Conservation (phyloP, 179 eudicot genomes). For the Gypsophila paniculata region DNA sequence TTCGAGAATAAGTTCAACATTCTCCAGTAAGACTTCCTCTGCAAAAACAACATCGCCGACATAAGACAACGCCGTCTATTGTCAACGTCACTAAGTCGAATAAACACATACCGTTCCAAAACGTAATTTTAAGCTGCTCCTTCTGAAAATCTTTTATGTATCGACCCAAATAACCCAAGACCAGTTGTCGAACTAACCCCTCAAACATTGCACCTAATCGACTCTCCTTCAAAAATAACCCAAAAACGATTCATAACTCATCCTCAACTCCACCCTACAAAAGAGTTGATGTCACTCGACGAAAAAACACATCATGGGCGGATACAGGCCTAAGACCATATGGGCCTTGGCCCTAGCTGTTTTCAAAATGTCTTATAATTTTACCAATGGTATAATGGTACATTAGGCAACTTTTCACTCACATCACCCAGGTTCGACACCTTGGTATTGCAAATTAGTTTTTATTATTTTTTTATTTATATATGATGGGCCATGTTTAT, state of each 20-base stretch:
- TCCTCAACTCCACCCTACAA: neutral
- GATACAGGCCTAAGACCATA: no score
- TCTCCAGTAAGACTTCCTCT: slow-evolving; percentile 87
- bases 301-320: no score
- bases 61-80: neutral
- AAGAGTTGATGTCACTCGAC: neutral
- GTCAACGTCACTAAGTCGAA: neutral
- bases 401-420: no score
- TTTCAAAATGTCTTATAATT: no score
- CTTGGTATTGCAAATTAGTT: no score
- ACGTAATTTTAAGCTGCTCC: slow-evolving; percentile 86
- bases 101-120: slow-evolving; percentile 68
- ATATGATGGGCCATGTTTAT: no score
- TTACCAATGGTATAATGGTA: no score
- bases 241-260: neutral
- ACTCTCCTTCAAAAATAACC: neutral
- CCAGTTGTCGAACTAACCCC: slow-evolving; percentile 74
- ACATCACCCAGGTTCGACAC: no score
- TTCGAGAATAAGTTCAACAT: slow-evolving; percentile 92
- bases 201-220: slow-evolving; percentile 58
- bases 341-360: no score
- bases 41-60: slow-evolving; percentile 15
- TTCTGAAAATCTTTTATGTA: slow-evolving; percentile 83
- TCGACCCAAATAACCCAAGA: slow-evolving; percentile 81
- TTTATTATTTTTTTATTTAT: no score